phyloP scores from a whole-genome alignment of 352 stramenopile species.

The Globisporangium nodosum region DNA sequence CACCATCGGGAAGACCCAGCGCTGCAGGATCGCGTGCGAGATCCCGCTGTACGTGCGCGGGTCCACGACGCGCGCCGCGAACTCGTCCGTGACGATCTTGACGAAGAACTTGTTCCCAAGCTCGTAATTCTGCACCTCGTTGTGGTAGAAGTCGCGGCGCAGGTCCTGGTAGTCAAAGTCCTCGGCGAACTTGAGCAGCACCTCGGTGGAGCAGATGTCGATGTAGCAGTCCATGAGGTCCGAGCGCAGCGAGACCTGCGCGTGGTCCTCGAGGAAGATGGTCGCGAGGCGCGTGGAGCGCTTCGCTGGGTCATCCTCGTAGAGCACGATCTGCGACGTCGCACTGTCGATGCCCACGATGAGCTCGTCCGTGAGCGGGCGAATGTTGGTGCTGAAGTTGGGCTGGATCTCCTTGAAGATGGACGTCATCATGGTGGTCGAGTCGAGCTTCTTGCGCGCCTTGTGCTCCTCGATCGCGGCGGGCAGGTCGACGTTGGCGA shows the following conservation, averaged over 20 bases:
- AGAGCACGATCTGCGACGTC: conserved; percentile 83
- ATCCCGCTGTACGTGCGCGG: conserved; percentile 92
- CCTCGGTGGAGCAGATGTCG: conserved; percentile 97
- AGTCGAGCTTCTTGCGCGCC: conserved; percentile 85
- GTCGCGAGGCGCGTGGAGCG: conserved; percentile 48
- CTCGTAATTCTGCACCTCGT: conserved; percentile 97
- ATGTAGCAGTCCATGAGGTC: conserved; percentile 97
- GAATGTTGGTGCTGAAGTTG: conserved; percentile 47
- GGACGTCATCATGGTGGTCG: conserved; percentile 94
- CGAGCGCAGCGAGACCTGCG: conserved; percentile 84
- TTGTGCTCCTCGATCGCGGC: conserved; percentile 69
- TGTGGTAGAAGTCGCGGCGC: conserved; percentile 93
- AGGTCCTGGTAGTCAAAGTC: conserved; percentile 99
- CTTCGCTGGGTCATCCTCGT: conserved; percentile 62
- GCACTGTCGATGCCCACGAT: conserved; percentile 69
- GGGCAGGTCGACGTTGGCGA: conserved; percentile 94
- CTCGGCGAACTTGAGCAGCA: conserved; percentile 96
- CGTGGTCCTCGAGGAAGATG: conserved; percentile 79
- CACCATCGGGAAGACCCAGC: conserved; percentile 96
- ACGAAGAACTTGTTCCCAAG: conserved; percentile 96
- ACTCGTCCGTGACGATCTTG: conserved; percentile 90
- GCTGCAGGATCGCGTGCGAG: conserved; percentile 90
- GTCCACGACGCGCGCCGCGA: conserved; percentile 93
- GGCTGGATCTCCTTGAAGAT: conserved; percentile 89
- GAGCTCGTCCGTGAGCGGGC: conserved; percentile 75